Percentiles rank a stretch among this genome's conserved stretches.
Conservation (phyloP, 306 rosid species). For the Malus fusca region DNA sequence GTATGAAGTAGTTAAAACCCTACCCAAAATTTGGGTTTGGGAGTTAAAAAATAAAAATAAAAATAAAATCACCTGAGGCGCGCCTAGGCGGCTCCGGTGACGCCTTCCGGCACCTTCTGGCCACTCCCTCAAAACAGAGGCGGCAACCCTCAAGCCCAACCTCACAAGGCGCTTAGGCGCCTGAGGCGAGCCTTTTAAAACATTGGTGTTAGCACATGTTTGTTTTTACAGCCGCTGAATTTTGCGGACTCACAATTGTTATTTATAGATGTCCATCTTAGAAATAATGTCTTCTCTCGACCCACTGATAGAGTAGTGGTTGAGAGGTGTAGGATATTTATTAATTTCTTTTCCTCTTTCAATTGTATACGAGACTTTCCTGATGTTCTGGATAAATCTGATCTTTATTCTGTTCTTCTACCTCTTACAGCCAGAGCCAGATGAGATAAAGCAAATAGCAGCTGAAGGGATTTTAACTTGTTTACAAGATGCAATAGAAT, state of each 20-base stretch:
- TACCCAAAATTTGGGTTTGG: too few relatives aligned
- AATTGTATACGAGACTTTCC: constrained; percentile 8
- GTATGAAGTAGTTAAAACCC: too few relatives aligned
- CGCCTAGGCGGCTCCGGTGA: too few relatives aligned
- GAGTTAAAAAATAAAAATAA: too few relatives aligned
- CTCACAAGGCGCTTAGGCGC: too few relatives aligned
- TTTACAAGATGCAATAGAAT: constrained; percentile 74
- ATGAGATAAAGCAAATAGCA: constrained; percentile 71
- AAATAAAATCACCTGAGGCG: too few relatives aligned
- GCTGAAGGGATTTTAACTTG: constrained; percentile 89
- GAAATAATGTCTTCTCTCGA: constrained; percentile 2
- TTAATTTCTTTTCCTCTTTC: constrained; percentile 12
- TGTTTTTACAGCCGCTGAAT: neutral
- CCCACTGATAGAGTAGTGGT: constrained; percentile 5
- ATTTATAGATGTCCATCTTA: neutral
- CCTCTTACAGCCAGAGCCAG: constrained; percentile 69
- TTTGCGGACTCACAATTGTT: neutral
- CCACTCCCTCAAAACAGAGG: too few relatives aligned
- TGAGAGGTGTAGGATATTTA: constrained; percentile 6
- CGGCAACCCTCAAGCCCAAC: too few relatives aligned
- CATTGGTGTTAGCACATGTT: neutral
- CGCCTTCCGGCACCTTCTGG: too few relatives aligned
- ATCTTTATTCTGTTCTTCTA: constrained; percentile 11
- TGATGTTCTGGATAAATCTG: constrained; percentile 4
- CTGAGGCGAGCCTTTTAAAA: too few relatives aligned